Base-by-base conservation (phyloP, 805 yeast species). In the Saturnispora hagleri region DNA sequence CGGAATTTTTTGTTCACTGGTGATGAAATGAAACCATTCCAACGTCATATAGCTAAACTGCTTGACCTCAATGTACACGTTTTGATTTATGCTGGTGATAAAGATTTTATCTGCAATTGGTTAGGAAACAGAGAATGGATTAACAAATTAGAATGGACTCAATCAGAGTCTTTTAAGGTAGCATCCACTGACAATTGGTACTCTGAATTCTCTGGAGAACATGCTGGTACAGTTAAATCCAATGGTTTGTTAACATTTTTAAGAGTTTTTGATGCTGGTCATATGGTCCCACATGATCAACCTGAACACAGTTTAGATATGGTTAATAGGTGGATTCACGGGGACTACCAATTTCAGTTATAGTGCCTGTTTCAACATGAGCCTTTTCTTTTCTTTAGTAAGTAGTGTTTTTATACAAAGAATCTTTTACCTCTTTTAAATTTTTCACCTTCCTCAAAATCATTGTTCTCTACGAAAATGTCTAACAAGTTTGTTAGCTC, bases 31-130 rank as follows among this genome's bases (percentile, higher is more conserved):
- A 83, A 84, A 68, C 96, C 96, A 26, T 89, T 82, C 76, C 93
- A 88, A 65, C 77, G 74, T 60, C 81, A 79, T 48, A 88, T 91
- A 40, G 73, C 82, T 24, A 81, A 80, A 45, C 70, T 89, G 55
- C 76, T 91, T 59, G 89, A 89, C 56, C 66, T 75, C 24, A 84
- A 76, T 10, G 62, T 90, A 47, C 97, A 97, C 3, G 90, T 89
- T 26, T 76, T 91, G 66, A 76, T 91, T 56, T 91, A 90, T 62
- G 96, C 96, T 15, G 98, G 98, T 64, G 97, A 90, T 72, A 88
- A 89, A 71, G 98, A 90, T 69, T 90, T 83, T 69, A 90, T 90
- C 65, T 90, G 97, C 73, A 90, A 91, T 73, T 90, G 97, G 97
- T 77, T 91, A 63, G 98, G 97, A 57, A 89, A 89, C 68, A 79